Percentiles rank a stretch among this genome's conserved stretches.
phyloP scores from a whole-genome alignment of 768 basidiomycete species.

The Tylopilus sp. region DNA sequence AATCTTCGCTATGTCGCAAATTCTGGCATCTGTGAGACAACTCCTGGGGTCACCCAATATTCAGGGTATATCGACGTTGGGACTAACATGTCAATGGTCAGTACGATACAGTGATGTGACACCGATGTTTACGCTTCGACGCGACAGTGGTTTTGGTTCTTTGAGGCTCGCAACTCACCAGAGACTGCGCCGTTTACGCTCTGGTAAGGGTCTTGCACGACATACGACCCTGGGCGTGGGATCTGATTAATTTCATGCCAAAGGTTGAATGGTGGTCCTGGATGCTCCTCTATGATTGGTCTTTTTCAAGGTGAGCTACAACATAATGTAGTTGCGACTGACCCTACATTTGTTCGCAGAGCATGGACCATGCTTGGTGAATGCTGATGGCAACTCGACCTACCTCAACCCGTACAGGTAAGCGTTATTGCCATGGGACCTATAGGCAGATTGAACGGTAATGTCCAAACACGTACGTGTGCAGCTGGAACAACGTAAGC shows the following conservation, averaged over 20 bases:
- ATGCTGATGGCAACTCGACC: no score
- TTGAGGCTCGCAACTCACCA: slow-evolving; percentile 56
- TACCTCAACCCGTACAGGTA: no score
- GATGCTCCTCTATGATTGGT: no score
- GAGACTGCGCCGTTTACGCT: slow-evolving; percentile 40
- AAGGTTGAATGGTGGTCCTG: no score
- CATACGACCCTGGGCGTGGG: no score
- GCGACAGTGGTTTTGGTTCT: slow-evolving; percentile 71
- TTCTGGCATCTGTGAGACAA: slow-evolving; percentile 65
- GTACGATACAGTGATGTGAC: slow-evolving; percentile 1
- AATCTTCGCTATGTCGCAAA: slow-evolving; percentile 49
- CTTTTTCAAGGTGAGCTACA: no score
- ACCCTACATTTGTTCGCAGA: slow-evolving; percentile 17
- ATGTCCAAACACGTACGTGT: no score
- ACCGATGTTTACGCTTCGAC: neutral
- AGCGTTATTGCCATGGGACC: no score
- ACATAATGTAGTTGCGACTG: no score
- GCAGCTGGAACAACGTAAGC: neutral
- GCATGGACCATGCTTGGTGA: slow-evolving; percentile 52
- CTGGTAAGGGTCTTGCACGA: no score
- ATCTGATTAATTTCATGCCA: no score
- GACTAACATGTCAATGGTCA: slow-evolving; percentile 55
- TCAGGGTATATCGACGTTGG: slow-evolving; percentile 63
- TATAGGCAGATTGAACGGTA: no score
- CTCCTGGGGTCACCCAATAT: slow-evolving; percentile 53